These are phyloP conservation scores for Passiflora organensis DNA, from an alignment of 345 rosid genomes.

Conservation along the genomic window DNA sequence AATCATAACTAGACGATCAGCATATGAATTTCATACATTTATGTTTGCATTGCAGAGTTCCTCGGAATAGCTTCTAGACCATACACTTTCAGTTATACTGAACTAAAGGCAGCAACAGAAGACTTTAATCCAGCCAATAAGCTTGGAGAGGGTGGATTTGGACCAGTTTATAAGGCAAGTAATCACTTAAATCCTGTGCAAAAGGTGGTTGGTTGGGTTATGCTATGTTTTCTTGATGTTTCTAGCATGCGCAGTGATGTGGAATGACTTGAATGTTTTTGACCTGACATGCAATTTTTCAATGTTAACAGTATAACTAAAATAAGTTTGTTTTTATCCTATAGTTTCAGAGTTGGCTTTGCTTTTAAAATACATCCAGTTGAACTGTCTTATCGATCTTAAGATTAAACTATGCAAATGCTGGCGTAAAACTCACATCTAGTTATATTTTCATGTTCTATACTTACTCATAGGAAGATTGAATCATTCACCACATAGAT, in stretches of 20 bases:
- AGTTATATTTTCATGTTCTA: too few species aligned
- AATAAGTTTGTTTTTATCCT: too few species aligned
- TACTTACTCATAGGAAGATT: neutral
- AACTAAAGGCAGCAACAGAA: conserved; percentile 58
- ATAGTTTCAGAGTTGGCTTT: too few species aligned
- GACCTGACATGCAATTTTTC: too few species aligned
- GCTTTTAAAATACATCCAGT: too few species aligned
- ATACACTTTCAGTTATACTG: conserved; percentile 52
- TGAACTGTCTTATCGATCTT: too few species aligned
- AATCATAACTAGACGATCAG: neutral
- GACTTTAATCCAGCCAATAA: conserved; percentile 57
- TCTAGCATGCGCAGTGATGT: too few species aligned
- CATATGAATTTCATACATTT: neutral
- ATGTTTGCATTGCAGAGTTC: conserved; percentile 35
- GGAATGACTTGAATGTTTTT: too few species aligned
- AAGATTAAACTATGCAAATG: too few species aligned
- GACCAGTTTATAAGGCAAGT: conserved; percentile 65
- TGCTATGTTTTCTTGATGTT: too few species aligned
- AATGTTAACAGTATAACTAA: too few species aligned
- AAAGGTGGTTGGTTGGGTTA: neutral
- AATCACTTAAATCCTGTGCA: neutral
- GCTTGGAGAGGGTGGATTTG: conserved; percentile 87
- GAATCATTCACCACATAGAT: neutral
- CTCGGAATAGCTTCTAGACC: conserved; percentile 44
- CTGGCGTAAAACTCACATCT: neutral